Base-by-base conservation (phyloP, 2,329 filamentous ascomycete genomes). In the Cryoendolithus antarcticus region DNA sequence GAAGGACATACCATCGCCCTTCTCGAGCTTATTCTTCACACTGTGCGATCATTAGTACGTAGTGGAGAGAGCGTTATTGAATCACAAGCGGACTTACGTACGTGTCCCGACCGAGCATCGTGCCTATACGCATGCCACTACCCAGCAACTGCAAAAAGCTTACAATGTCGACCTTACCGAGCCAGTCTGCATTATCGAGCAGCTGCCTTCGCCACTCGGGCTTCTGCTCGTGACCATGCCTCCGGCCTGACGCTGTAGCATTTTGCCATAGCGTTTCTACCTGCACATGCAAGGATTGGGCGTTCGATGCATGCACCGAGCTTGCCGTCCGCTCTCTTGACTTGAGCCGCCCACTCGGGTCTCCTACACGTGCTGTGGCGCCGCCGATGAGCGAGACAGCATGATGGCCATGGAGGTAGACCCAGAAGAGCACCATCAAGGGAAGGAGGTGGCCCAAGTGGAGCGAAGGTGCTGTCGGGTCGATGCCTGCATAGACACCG, bases 1-100 rank as follows among this genome's bases (percentile, higher is more conserved):
- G 52, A 93, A 82, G 0, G 88, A 93, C 81, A 98, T 89, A 51
- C 91, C 93, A 47, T 91, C 83, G 30, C 86, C 85, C 38, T 78
- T 78, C n/a, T 74, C 72, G 69, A 96, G 71, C 55, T 86, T 85
- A 41, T 77, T 79, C 62, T 86, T 91, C 39, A 93, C 86, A 28
- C 75, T 78, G 30, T 4, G 24, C 15, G 11, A 21, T n/a, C 8
- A 34, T 49, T 40, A 49, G 42, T 34, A 28, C 2, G 6, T 19
- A 12, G 10, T 3, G 28, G n/a, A n/a, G n/a, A 37, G 9, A 19
- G 4, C 27, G 11, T 11, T 33, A 24, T 30, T 30, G 28, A 13
- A 3, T 21, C 11, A 11, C 33, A 31, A 42, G 9, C 36, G 31
- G 42, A 49, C 38, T 48, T 35, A 75, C 82, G 69, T 61, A 86